Conservation (phyloP, 164 flowering plant genomes). For the Berberis vulgaris region DNA sequence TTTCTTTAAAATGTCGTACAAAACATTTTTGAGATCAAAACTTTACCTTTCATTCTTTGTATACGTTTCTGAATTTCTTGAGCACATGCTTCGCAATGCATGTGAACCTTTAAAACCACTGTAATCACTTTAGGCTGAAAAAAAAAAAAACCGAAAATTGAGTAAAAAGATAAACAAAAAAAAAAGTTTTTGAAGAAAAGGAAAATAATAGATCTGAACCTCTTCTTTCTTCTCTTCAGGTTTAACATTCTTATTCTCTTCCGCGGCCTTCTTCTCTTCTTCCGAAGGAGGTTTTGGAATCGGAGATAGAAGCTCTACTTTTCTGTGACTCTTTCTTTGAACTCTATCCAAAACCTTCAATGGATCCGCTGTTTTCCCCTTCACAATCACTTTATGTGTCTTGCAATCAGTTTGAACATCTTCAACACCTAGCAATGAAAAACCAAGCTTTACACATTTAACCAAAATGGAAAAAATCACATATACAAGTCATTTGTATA, state of each 20-base stretch:
- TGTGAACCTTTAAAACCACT: slow-evolving; percentile 62
- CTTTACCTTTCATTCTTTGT: slow-evolving; percentile 74
- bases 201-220: slow-evolving; percentile 16
- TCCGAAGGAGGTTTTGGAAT: slow-evolving; percentile 52
- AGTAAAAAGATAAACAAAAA: background rate
- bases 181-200: slow-evolving; percentile 1
- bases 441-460: background rate
- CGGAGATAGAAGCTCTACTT: slow-evolving; percentile 66
- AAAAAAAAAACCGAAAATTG: background rate
- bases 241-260: slow-evolving; percentile 25
- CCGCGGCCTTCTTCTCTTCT: slow-evolving; percentile 36
- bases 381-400: slow-evolving; percentile 53
- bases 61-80: slow-evolving; percentile 65
- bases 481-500: background rate
- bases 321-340: slow-evolving; percentile 57
- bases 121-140: slow-evolving; percentile 38
- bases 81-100: slow-evolving; percentile 93
- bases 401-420: slow-evolving; percentile 64
- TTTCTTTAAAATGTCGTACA: background rate
- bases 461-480: background rate
- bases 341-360: slow-evolving; percentile 56
- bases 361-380: slow-evolving; percentile 76
- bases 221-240: slow-evolving; percentile 59
- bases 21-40: background rate
- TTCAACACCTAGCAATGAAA: slow-evolving; percentile 43